Percentiles rank a stretch among this genome's conserved stretches.
These are phyloP conservation scores for Penicillium hordei DNA, from an alignment of 2,329 filamentous ascomycete genomes.

Conservation along the genomic window DNA sequence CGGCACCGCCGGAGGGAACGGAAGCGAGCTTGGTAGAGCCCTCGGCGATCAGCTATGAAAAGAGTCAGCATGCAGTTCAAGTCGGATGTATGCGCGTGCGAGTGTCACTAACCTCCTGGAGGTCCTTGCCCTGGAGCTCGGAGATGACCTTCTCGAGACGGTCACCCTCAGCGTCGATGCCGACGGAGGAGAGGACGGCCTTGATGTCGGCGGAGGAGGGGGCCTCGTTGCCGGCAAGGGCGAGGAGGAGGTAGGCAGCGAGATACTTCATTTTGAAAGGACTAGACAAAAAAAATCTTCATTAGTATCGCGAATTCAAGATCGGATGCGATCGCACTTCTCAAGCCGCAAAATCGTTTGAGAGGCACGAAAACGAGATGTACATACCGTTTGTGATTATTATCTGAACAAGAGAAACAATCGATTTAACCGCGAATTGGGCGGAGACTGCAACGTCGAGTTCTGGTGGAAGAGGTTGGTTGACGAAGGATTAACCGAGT, in stretches of 20 bases:
- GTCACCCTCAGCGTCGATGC: constrained; percentile 87
- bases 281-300: constrained; percentile 16
- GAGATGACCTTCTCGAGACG: constrained; percentile 82
- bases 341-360: background rate
- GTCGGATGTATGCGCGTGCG: background rate
- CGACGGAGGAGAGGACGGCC: constrained; percentile 85
- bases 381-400: constrained; percentile 32
- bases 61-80: constrained; percentile 17
- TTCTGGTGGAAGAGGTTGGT: constrained; percentile 55
- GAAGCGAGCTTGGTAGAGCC: constrained; percentile 93
- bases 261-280: constrained; percentile 95
- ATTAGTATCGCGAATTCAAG: constrained; percentile 22
- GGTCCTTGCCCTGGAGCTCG: constrained; percentile 67
- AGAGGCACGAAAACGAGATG: background rate
- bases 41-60: constrained; percentile 76
- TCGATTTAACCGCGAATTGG: constrained; percentile 98
- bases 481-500: constrained; percentile 31
- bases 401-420: constrained; percentile 67
- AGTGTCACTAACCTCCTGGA: constrained; percentile 73
- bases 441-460: constrained; percentile 99
- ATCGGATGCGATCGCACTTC: constrained; percentile 7
- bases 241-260: constrained; percentile 97
- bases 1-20: constrained; percentile 85
- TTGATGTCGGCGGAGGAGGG: constrained; percentile 86
- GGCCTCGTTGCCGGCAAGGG: constrained; percentile 85